A percentile compares a stretch with the other conserved stretches of the same genome.
Conservation (phyloP, 768 basidiomycete species). For the Rhodotorula sphaerocarpa region DNA sequence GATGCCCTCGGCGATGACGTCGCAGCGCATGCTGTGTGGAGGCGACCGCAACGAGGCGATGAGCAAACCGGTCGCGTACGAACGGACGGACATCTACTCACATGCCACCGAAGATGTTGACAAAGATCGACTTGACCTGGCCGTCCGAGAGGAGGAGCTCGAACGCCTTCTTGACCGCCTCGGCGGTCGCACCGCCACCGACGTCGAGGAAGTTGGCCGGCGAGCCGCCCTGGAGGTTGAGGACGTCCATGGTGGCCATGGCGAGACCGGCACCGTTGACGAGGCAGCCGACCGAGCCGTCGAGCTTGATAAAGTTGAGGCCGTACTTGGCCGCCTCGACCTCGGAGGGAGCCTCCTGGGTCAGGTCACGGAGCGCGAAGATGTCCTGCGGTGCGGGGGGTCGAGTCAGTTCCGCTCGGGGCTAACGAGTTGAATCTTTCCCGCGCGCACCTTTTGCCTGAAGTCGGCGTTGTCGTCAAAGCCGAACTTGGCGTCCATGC, state of each 20-base stretch:
- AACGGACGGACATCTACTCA: slow-evolving; percentile 34
- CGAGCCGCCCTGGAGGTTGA: slow-evolving; percentile 86
- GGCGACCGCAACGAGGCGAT: neutral
- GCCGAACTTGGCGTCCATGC: slow-evolving; percentile 99
- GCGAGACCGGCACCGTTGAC: slow-evolving; percentile 98
- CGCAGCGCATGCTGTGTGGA: slow-evolving; percentile 92
- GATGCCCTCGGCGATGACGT: slow-evolving; percentile 95
- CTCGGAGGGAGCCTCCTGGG: slow-evolving; percentile 94
- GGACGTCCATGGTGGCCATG: slow-evolving; percentile 99
- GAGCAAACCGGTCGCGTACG: neutral
- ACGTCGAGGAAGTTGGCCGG: slow-evolving; percentile 99
- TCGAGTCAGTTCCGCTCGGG: too few relatives aligned
- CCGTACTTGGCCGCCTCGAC: slow-evolving; percentile 94
- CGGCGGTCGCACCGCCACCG: slow-evolving; percentile 95
- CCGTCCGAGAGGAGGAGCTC: slow-evolving; percentile 83
- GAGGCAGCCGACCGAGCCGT: slow-evolving; percentile 90
- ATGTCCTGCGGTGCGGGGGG: slow-evolving; percentile 53
- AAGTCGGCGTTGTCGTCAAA: slow-evolving; percentile 99
- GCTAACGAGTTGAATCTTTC: too few relatives aligned
- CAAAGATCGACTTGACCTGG: slow-evolving; percentile 95
- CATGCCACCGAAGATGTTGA: slow-evolving; percentile 85
- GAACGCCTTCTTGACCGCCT: slow-evolving; percentile 98
- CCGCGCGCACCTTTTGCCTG: slow-evolving; percentile 58
- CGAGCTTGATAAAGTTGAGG: slow-evolving; percentile 98
- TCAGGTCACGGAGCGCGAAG: slow-evolving; percentile 77